Conservation (phyloP, 192 early-diverging fungal genomes). For the Dimargaris verticillata region DNA sequence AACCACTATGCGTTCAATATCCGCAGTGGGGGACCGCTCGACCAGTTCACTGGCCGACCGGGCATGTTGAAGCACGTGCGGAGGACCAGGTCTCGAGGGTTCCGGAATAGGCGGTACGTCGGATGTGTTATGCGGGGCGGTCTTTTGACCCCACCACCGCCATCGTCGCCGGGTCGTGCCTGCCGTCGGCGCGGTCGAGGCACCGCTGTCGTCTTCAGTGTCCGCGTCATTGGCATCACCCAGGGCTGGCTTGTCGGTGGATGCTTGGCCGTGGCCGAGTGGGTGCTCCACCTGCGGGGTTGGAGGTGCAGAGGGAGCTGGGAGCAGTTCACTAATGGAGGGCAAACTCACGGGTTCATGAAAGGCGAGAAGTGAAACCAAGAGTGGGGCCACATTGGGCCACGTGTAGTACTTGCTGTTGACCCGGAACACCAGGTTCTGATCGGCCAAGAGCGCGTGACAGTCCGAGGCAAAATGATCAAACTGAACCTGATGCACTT, state of each 20-base stretch:
- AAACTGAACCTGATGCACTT: constrained; percentile 11
- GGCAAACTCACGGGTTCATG: constrained; percentile 11
- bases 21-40: neutral
- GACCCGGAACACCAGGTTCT: constrained; percentile 16
- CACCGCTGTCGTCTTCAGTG: neutral
- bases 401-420: constrained; percentile 14
- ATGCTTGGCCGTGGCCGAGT: no score
- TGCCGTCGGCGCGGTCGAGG: neutral
- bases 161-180: neutral
- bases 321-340: neutral
- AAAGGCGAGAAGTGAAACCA: constrained; percentile 25
- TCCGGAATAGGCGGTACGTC: neutral
- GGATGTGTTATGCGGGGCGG: neutral
- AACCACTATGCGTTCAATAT: neutral
- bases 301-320: neutral
- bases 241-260: neutral
- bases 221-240: constrained; percentile 6
- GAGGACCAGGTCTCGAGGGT: neutral
- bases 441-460: constrained; percentile 15
- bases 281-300: no score
- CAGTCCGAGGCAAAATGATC: neutral
- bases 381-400: constrained; percentile 19
- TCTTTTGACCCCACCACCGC: neutral
- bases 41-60: neutral
- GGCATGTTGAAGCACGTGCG: neutral